phyloP scores from a whole-genome alignment of 192 early-diverging fungal genomes.

The Backusella liffmaniae region DNA sequence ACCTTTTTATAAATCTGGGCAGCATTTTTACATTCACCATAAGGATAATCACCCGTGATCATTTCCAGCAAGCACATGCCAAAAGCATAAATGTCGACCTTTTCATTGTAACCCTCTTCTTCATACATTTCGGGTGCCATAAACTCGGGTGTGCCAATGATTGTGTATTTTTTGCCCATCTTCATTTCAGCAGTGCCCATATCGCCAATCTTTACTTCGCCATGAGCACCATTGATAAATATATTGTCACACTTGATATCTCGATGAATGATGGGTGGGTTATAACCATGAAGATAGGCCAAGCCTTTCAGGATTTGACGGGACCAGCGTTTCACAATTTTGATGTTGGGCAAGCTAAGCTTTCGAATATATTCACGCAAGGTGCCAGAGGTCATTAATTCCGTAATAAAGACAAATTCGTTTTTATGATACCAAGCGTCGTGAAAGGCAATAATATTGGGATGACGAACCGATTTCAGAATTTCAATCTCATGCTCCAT shows the following conservation, averaged over 20 bases:
- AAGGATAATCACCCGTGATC: slow-evolving; percentile 87
- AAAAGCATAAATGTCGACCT: slow-evolving; percentile 89
- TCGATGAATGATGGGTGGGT: slow-evolving; percentile 84
- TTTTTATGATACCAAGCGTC: slow-evolving; percentile 63
- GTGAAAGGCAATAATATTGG: slow-evolving; percentile 80
- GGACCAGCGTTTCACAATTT: slow-evolving; percentile 78
- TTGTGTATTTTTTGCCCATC: slow-evolving; percentile 78
- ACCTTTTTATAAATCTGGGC: slow-evolving; percentile 86
- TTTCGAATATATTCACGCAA: slow-evolving; percentile 76
- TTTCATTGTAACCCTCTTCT: slow-evolving; percentile 79
- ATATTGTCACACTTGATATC: slow-evolving; percentile 79
- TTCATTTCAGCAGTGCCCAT: slow-evolving; percentile 88
- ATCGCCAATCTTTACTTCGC: slow-evolving; percentile 87
- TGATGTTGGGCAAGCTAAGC: slow-evolving; percentile 66
- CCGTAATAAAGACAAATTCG: slow-evolving; percentile 82
- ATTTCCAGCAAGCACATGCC: slow-evolving; percentile 77
- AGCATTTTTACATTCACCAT: slow-evolving; percentile 81
- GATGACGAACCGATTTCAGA: slow-evolving; percentile 73
- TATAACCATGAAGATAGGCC: slow-evolving; percentile 72
- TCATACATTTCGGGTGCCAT: slow-evolving; percentile 93
- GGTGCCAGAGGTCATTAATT: slow-evolving; percentile 87
- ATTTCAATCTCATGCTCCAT: slow-evolving; percentile 59
- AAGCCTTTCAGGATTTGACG: slow-evolving; percentile 80
- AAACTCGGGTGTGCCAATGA: slow-evolving; percentile 82
- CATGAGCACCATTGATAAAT: slow-evolving; percentile 88